Base-by-base conservation (phyloP, 306 rosid species). In the Potentilla sterilis region DNA sequence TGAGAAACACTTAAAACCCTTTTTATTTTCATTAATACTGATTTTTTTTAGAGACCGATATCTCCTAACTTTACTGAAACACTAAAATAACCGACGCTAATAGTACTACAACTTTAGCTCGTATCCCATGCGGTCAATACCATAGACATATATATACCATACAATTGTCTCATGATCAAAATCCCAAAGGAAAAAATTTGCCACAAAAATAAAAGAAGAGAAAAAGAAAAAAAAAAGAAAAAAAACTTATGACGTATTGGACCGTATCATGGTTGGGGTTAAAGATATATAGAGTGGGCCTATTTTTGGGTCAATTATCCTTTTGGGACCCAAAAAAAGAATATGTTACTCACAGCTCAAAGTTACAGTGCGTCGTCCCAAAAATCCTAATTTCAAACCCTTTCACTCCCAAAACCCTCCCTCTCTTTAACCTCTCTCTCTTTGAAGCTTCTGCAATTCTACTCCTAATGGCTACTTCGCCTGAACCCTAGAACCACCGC, bases 401-500 rank as follows among this genome's bases (percentile, higher is more conserved):
- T 32, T 79, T 79, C 4, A 10, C 51, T 59, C 65, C 67, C 66
- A 76, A 79, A 79, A 35, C 81, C 79, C 74, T 70, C 55, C 40
- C 67, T 24, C 51, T 19, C 54, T 49, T n/a, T n/a, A n/a, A n/a
- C n/a, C 58, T 0, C 32, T 40, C 3, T 22, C 16, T 51, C 51
- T 34, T 5, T 21, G 48, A 74, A 82, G 72, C 72, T 65, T 80
- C 70, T 40, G 19, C 22, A 9, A 32, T 69, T 40, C 72, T 40
- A 22, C 79, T 55, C 44, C 44, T 76, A 80, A 79, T 84, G 86
- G 69, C 80, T 49, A 70, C 71, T 57, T 77, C 55, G 64, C 7
- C 62, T 32, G 6, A 80, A 69, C 81, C 80, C 82, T 80, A 87
- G 73, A 51, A 52, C 73, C 70, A 44, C 42, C 70, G 16, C 43